These are phyloP conservation scores for Rhizopogon vulgaris DNA, from an alignment of 768 basidiomycete genomes.

Conservation along the genomic window DNA sequence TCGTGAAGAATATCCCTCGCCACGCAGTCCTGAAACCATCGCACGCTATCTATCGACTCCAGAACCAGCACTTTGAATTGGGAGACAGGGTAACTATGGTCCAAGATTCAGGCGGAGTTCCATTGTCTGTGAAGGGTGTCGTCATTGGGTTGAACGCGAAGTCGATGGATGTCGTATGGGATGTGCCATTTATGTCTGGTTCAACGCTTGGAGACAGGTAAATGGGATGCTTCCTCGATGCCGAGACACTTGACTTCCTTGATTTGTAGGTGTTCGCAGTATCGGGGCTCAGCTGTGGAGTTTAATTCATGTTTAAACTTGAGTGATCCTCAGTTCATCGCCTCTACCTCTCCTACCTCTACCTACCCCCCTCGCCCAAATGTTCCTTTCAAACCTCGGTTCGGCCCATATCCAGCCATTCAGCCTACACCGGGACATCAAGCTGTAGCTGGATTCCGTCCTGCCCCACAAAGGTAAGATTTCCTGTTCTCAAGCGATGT, in stretches of 20 bases:
- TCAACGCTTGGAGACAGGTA: slow-evolving; percentile 80
- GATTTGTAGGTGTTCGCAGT: slow-evolving; percentile 70
- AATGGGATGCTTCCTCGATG: slow-evolving; percentile 1
- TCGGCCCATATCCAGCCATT: slow-evolving; percentile 61
- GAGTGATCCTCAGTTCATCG: slow-evolving; percentile 78
- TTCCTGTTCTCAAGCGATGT: background rate
- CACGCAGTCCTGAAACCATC: slow-evolving; percentile 91
- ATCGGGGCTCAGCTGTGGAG: slow-evolving; percentile 84
- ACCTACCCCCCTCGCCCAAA: slow-evolving; percentile 43
- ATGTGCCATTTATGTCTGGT: slow-evolving; percentile 92
- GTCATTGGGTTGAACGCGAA: slow-evolving; percentile 85
- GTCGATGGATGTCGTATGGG: slow-evolving; percentile 94
- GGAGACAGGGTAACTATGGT: slow-evolving; percentile 97
- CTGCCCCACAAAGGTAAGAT: slow-evolving; percentile 35
- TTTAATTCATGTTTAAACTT: slow-evolving; percentile 89
- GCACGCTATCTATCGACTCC: slow-evolving; percentile 83
- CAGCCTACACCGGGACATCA: slow-evolving; percentile 47
- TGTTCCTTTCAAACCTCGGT: slow-evolving; percentile 57
- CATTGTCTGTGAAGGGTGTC: slow-evolving; percentile 86
- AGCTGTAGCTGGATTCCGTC: slow-evolving; percentile 60
- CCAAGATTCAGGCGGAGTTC: slow-evolving; percentile 89
- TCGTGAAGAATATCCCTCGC: slow-evolving; percentile 91
- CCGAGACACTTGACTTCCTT: background rate
- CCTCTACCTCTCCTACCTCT: slow-evolving; percentile 58
- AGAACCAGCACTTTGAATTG: slow-evolving; percentile 80